Base-by-base conservation (phyloP, 495 filamentous ascomycete genomes). In the Thermothielavioides terrestris region DNA sequence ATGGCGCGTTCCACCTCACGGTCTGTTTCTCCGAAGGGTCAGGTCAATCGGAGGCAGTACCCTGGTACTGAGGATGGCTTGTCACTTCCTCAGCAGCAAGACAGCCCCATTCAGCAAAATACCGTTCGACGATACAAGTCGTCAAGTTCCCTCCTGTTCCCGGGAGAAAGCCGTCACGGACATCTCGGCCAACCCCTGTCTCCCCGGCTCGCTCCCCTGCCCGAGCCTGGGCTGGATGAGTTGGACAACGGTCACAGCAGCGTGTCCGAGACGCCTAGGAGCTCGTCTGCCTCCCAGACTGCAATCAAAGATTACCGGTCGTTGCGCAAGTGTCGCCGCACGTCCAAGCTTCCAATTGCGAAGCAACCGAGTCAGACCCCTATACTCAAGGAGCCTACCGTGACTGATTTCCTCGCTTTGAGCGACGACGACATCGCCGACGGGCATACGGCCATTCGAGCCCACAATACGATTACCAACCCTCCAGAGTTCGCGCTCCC, bases 401-500 rank as follows among this genome's bases (percentile, higher is more conserved):
- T 76, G 25, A 61, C 62, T 7, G 73, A 76, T 8, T 76, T 76
- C 42, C 60, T 69, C 38, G 53, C 62, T 3, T 62, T 76, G 2
- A 65, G 62, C 51, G 73, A 76, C 45, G 71, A 74, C 22, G 71
- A 74, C 35, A 67, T 76, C 22, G 68, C 70, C 15, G 73, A 74
- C 38, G 60, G 49, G 21, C 28, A 52, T 14, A 28, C 30, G 4
- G 15, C 35, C 7, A 11, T 32, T 14, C 50, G 28, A 5, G 1
- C 44, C 42, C 56, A 42, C 46, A 50, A 34, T 28, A n/a, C 44
- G 18, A 12, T 39, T 18, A 26, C 43, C 14, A 27, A 18, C 17
- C 26, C 40, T 11, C 1, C 34, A 3, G 35, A 23, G 15, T 37
- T 35, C 34, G 22, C 35, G 20, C 34, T 61, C 9, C 56, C 62